A percentile compares a stretch with the other conserved stretches of the same genome.
Conservation (phyloP, 305 asterid genomes). For the Fraxinus nigra region DNA sequence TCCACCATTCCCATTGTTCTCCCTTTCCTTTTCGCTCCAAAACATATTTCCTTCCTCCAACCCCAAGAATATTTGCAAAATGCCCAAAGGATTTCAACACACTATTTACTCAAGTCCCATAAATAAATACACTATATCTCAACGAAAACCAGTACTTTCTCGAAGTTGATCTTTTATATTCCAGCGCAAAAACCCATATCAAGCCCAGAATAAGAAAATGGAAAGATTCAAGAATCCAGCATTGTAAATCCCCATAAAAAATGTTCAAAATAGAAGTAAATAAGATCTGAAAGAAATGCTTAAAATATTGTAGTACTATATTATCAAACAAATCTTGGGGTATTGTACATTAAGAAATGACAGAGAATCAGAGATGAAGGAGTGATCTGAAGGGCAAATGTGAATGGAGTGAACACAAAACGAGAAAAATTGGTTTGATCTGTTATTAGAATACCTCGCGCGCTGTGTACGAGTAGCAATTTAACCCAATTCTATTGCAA, state of each 20-base stretch:
- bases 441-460: neutral
- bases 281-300: neutral
- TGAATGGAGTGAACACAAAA: neutral
- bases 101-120: conserved; percentile 26
- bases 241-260: conserved; percentile 13
- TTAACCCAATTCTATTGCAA: neutral
- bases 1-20: conserved; percentile 57
- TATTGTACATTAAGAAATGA: neutral
- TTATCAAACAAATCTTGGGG: neutral
- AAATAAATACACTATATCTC: conserved; percentile 20
- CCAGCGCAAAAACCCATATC: conserved; percentile 14
- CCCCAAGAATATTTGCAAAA: neutral
- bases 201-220: neutral
- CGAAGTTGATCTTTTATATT: conserved; percentile 1
- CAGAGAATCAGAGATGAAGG: neutral
- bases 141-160: conserved; percentile 14
- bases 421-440: neutral
- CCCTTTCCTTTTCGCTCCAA: neutral
- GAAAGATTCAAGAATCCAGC: neutral
- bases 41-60: neutral
- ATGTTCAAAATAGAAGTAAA: neutral
- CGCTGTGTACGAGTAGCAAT: neutral
- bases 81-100: conserved; percentile 6
- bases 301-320: neutral
- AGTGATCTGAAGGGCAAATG: neutral